Evolutionary conservation across 495 filamentous ascomycete genomes (phyloP).

Genomic region (Entonaema liquescens): DNA sequence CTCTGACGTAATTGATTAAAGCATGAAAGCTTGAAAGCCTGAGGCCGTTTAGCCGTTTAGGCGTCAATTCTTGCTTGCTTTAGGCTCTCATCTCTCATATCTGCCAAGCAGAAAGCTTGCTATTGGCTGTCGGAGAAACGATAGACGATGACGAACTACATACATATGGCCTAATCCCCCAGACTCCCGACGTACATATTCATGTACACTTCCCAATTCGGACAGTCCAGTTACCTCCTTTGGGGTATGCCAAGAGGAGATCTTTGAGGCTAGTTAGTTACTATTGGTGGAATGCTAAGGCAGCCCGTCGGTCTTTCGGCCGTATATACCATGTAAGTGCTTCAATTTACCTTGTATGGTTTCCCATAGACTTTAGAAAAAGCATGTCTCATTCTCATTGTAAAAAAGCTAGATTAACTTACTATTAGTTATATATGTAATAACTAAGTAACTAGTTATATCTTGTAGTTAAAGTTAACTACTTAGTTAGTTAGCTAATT

Average conservation of each 20-base stretch:
- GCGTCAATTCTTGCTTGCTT: constrained; percentile 12
- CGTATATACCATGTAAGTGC: background rate
- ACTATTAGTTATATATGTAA: too few species aligned
- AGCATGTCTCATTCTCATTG: background rate
- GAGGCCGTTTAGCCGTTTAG: background rate
- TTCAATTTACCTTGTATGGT: background rate
- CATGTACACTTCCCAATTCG: background rate
- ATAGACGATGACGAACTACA: background rate
- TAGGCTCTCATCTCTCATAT: too few species aligned
- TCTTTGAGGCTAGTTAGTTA: background rate
- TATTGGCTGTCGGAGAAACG: background rate
- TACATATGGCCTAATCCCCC: background rate
- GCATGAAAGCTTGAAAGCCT: background rate
- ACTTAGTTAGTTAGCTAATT: too few species aligned
- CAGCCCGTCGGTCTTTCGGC: background rate
- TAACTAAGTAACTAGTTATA: too few species aligned
- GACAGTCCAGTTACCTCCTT: background rate
- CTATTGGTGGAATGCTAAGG: background rate
- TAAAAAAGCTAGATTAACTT: background rate
- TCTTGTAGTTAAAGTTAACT: too few species aligned
- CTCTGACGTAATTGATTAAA: constrained; percentile 26
- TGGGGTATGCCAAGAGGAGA: background rate
- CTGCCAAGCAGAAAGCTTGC: background rate
- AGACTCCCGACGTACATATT: background rate
- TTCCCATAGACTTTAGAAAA: background rate